Percentiles rank a stretch among this genome's conserved stretches.
These are phyloP conservation scores for Betula pendula DNA, from an alignment of 306 rosid species.

Conservation along the genomic window DNA sequence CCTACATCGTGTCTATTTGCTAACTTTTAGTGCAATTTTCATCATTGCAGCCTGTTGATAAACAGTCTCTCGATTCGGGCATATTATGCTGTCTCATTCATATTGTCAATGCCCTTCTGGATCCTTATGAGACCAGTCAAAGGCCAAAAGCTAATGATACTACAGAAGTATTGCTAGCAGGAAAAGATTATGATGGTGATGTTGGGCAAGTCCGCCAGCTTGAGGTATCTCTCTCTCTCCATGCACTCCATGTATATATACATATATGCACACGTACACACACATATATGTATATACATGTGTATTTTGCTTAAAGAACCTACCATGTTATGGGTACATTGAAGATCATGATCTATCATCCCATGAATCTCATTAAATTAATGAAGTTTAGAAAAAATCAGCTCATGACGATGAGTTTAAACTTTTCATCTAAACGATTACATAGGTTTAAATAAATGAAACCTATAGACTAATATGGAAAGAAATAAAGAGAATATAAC, in stretches of 20 bases:
- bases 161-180: constrained; percentile 43
- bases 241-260: neutral
- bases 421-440: neutral
- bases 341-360: neutral
- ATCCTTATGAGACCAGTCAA: constrained; percentile 65
- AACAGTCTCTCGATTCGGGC: constrained; percentile 98
- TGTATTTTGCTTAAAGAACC: neutral
- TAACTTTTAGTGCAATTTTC: neutral
- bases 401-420: neutral
- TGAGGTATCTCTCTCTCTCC: constrained; percentile 65
- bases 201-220: constrained; percentile 64
- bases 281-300: neutral
- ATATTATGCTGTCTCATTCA: constrained; percentile 96
- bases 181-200: constrained; percentile 44
- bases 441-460: no score
- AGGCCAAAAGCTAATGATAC: constrained; percentile 42
- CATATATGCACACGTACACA: no score
- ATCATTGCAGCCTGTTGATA: constrained; percentile 83
- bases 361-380: neutral
- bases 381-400: neutral
- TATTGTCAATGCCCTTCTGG: constrained; percentile 81
- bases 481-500: no score
- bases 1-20: neutral
- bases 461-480: no score
- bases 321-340: neutral